phyloP scores from a whole-genome alignment of 2,329 filamentous ascomycete genomes.

The Zelopaecilomyces penicillatus region DNA sequence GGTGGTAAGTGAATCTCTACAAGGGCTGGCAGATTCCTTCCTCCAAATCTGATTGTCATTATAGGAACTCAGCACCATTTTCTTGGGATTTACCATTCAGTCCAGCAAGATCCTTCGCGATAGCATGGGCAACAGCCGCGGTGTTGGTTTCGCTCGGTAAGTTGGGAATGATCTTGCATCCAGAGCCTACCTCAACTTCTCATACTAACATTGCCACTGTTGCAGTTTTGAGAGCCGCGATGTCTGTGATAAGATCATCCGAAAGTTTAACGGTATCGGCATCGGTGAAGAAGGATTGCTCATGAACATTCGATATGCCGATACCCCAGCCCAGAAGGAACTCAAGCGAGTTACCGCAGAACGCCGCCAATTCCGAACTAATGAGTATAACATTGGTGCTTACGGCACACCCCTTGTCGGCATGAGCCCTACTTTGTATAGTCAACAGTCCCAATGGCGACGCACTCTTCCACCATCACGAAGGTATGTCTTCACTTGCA shows the following conservation, averaged over 20 bases:
- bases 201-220: neutral
- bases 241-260: constrained; percentile 82
- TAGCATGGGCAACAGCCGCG: constrained; percentile 83
- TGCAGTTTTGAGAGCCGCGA: constrained; percentile 80
- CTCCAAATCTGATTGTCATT: neutral
- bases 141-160: constrained; percentile 94
- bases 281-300: constrained; percentile 73
- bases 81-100: constrained; percentile 71
- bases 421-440: constrained; percentile 33
- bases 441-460: constrained; percentile 29
- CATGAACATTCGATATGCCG: constrained; percentile 91
- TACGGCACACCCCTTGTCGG: constrained; percentile 56
- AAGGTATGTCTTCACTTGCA: constrained; percentile 18
- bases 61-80: constrained; percentile 69
- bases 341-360: constrained; percentile 94
- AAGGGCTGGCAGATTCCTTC: neutral
- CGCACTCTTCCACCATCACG: constrained; percentile 22
- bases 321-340: constrained; percentile 93
- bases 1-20: constrained; percentile 49
- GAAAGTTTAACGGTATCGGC: constrained; percentile 71
- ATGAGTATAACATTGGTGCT: constrained; percentile 79
- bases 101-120: constrained; percentile 95
- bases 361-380: constrained; percentile 88
- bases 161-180: constrained; percentile 16
- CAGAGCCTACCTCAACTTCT: neutral